Base-by-base conservation (phyloP, 768 basidiomycete species). In the Suillus hirtellus region DNA sequence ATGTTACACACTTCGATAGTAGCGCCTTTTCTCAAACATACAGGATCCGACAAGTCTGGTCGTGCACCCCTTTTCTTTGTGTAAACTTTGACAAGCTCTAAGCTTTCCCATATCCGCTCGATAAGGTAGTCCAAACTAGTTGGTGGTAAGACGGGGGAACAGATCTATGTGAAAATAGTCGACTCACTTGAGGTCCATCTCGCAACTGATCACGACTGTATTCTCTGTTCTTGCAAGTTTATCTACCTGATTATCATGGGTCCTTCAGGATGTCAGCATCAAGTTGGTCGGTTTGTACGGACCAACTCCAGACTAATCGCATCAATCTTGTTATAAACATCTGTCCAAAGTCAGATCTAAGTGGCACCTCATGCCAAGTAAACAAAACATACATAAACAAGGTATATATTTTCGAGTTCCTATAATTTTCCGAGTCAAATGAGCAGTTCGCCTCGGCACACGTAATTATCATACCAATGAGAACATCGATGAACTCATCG, bases 401-500 rank as follows among this genome's bases (percentile, higher is more conserved):
- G 93, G 94, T 2, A 97, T 84, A 70, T 99, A 99, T 82, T 98
- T 98, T 69, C 96, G 85, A 8, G 91, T 96, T 24, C 92, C 92
- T 92, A 67, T 43, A 60, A 15, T 17, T 40, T 40, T 21, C 58
- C n/a, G 14, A 38, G 12, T 52, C 17, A 47, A 19, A 27, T 27
- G 17, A 43, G 19, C 44, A 21, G 61, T 31, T 27, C 0, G 17
- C 3, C 24, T 10, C 24, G 2, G 27, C 8, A 58, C 17, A 31
- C 15, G 24, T 10, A 58, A 19, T 21, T 59, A 14, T 61, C 71
- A 42, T 69, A 88, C 95, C 97, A 59, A 99, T 92, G 27, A 99
- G 82, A n/a, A 98, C 93, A 72, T 99, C 97, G 66, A 99, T 96
- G 71, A 99, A 97, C 73, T 99, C 94, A 73, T 98, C 96, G 4